Percentiles rank a stretch among this genome's conserved stretches.
Evolutionary conservation across 495 filamentous ascomycete species (phyloP).

Genomic region (Chlorociboria aeruginascens): DNA sequence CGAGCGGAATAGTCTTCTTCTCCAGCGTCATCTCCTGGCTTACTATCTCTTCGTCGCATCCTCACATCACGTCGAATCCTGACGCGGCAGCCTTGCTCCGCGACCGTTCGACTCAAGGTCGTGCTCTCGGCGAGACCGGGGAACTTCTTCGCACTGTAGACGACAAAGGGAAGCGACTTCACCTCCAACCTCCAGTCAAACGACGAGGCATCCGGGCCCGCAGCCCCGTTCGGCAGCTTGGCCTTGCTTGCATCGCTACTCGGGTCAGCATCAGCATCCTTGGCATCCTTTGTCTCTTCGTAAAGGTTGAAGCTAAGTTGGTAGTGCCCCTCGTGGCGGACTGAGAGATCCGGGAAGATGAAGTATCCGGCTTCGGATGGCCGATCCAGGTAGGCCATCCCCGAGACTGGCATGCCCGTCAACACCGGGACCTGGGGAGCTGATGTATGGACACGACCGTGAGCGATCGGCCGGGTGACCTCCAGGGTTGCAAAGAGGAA

Average conservation of each 20-base stretch:
- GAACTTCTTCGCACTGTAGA: constrained; percentile 98
- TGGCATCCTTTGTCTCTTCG: constrained; percentile 59
- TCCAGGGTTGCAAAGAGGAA: constrained; percentile 93
- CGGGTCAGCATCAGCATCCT: constrained; percentile 47
- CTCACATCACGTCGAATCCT: constrained; percentile 93
- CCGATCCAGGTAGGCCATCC: constrained; percentile 92
- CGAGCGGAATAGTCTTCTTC: constrained; percentile 7
- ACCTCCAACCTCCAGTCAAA: constrained; percentile 59
- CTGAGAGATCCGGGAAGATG: constrained; percentile 93
- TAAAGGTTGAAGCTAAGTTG: constrained; percentile 83
- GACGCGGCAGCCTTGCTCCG: constrained; percentile 94
- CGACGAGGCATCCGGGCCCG: constrained; percentile 13
- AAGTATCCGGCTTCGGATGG: constrained; percentile 90
- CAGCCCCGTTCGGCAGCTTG: constrained; percentile 24
- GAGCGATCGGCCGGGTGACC: constrained; percentile 70
- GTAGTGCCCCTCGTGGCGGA: constrained; percentile 91
- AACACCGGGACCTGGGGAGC: constrained; percentile 62
- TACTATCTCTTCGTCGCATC: constrained; percentile 77
- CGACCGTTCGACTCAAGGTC: constrained; percentile 73
- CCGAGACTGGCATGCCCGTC: constrained; percentile 91
- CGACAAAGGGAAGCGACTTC: constrained; percentile 74
- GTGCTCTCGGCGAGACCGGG: constrained; percentile 90
- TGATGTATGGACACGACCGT: constrained; percentile 56
- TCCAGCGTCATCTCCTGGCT: constrained; percentile 28
- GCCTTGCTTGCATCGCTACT: constrained; percentile 13